These are phyloP conservation scores for Phallus indusiatus DNA, from an alignment of 768 basidiomycete species.

Conservation along the genomic window DNA sequence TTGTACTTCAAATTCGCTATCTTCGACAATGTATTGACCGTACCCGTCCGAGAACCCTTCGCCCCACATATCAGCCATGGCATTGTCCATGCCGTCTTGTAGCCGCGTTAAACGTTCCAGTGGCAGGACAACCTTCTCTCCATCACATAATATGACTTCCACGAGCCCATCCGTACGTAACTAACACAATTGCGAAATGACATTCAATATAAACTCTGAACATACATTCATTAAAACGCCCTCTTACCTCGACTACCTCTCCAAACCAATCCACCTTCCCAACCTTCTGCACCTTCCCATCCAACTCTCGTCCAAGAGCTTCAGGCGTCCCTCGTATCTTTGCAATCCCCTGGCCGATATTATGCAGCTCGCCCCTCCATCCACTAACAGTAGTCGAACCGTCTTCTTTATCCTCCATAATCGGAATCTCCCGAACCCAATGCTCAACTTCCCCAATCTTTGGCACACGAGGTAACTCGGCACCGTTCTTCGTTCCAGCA, in stretches of 20 bases:
- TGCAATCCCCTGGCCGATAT: conserved; percentile 54
- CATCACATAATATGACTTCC: conserved; percentile 62
- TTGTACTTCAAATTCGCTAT: conserved; percentile 7
- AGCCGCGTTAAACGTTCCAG: conserved; percentile 64
- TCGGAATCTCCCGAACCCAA: conserved; percentile 60
- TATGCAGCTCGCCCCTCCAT: conserved; percentile 65
- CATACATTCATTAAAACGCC: neutral
- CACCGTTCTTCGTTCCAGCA: conserved; percentile 64
- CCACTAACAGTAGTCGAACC: conserved; percentile 30
- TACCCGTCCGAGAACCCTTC: conserved; percentile 22
- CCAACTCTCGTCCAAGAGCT: conserved; percentile 19
- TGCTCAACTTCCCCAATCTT: conserved; percentile 76
- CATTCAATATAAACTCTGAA: no score
- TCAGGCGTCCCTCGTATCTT: conserved; percentile 30
- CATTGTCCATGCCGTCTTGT: conserved; percentile 72
- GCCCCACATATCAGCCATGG: conserved; percentile 54
- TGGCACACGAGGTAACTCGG: conserved; percentile 59
- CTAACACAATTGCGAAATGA: conserved; percentile 28
- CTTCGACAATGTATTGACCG: conserved; percentile 17
- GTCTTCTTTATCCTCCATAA: conserved; percentile 35
- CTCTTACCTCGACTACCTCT: conserved; percentile 65
- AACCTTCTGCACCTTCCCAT: conserved; percentile 36
- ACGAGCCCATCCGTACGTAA: conserved; percentile 67
- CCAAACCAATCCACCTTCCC: conserved; percentile 65
- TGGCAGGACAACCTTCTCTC: conserved; percentile 38